These are phyloP conservation scores for Trypanosoma melophagium DNA, from an alignment of 208 protist species.

Conservation along the genomic window DNA sequence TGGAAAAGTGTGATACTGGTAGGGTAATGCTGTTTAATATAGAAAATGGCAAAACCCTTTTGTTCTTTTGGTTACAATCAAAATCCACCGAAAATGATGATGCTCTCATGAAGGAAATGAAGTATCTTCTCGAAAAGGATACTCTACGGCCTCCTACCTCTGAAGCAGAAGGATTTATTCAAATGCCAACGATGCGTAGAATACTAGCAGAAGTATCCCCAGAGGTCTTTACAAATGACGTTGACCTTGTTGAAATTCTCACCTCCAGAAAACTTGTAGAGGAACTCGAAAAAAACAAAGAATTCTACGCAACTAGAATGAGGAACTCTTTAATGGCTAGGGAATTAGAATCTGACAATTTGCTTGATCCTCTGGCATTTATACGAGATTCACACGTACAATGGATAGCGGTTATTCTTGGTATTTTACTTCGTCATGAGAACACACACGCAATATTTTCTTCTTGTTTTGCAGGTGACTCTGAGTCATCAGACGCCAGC, in stretches of 20 bases:
- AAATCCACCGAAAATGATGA: conserved; percentile 21
- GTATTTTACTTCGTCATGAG: conserved; percentile 17
- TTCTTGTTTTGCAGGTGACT: conserved; percentile 3
- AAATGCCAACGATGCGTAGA: conserved; percentile 18
- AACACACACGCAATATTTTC: conserved; percentile 8
- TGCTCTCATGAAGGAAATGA: conserved; percentile 15
- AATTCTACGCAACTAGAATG: conserved; percentile 21
- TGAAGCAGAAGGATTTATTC: background rate
- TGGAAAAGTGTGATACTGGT: conserved; percentile 24
- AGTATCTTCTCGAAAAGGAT: conserved; percentile 6
- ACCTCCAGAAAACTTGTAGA: conserved; percentile 12
- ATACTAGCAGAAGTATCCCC: conserved; percentile 17
- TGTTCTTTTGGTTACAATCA: conserved; percentile 34
- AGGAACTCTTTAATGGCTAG: background rate
- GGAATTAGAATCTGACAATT: background rate
- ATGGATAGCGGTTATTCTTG: conserved; percentile 20
- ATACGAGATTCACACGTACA: conserved; percentile 18
- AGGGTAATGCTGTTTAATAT: conserved; percentile 32
- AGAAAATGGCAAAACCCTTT: conserved; percentile 22
- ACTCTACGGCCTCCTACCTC: background rate
- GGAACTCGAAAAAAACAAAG: conserved; percentile 15
- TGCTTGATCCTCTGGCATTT: conserved; percentile 5
- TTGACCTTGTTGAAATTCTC: conserved; percentile 17
- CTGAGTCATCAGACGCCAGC: background rate
- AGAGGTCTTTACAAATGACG: conserved; percentile 1